Conservation (phyloP, 345 rosid genomes). For the Eucalyptus albens region DNA sequence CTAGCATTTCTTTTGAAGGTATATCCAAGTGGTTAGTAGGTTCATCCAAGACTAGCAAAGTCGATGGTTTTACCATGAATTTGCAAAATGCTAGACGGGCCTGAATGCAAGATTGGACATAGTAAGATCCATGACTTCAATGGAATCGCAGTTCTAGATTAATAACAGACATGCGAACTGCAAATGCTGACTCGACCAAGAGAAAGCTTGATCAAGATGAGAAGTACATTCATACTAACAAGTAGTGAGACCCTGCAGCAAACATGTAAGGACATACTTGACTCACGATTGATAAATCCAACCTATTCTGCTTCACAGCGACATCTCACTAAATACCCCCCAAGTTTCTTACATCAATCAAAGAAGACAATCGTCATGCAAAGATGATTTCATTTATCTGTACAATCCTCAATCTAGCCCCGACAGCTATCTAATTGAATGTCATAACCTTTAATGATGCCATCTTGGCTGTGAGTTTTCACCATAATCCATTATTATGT, state of each 20-base stretch:
- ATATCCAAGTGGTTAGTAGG: slow-evolving; percentile 97
- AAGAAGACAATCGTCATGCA: background rate
- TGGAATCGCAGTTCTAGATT: background rate
- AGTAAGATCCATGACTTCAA: background rate
- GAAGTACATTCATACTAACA: background rate
- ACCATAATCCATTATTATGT: background rate
- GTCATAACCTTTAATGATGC: background rate
- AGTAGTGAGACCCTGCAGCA: background rate
- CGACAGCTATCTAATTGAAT: background rate
- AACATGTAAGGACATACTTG: background rate
- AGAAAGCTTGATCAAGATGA: background rate
- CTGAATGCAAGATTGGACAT: slow-evolving; percentile 11
- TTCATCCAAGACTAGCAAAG: slow-evolving; percentile 76
- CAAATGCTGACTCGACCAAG: background rate
- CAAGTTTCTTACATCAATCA: background rate
- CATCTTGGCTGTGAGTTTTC: background rate
- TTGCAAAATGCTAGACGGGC: slow-evolving; percentile 96
- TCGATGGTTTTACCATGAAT: slow-evolving; percentile 92
- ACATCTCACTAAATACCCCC: background rate
- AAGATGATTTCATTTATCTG: background rate
- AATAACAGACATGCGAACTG: background rate
- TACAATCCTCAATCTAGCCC: background rate
- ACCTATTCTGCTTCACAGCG: background rate
- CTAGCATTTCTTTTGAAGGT: slow-evolving; percentile 98
- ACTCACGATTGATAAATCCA: background rate